Evolutionary conservation across 2,329 filamentous ascomycete species (phyloP).

Genomic region (Nemania serpens): DNA sequence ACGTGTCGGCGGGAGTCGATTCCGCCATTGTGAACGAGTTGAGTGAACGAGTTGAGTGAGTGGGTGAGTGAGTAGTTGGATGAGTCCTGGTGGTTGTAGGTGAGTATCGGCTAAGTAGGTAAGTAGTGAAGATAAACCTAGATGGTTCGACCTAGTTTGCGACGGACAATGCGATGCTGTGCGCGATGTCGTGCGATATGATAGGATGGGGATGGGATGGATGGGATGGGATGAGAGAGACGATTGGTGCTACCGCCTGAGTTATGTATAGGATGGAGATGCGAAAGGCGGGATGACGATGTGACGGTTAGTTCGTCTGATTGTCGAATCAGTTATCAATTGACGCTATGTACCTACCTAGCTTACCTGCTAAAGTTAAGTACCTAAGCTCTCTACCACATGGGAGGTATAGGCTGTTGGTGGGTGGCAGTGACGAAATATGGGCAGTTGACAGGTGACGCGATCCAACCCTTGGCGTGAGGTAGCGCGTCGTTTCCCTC

Average conservation of each 20-base stretch:
- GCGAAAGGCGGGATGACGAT: constrained; percentile 10
- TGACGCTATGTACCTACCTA: too few species aligned
- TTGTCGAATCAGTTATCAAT: too few species aligned
- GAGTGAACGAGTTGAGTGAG: not conserved
- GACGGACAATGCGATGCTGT: not conserved
- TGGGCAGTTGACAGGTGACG: constrained; percentile 28
- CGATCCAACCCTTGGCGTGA: constrained; percentile 21
- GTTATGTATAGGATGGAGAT: not conserved
- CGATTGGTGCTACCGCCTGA: too few species aligned
- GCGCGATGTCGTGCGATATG: not conserved
- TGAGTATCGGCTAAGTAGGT: too few species aligned
- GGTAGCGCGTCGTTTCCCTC: not conserved
- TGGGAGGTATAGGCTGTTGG: too few species aligned
- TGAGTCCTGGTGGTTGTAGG: not conserved
- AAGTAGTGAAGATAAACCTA: too few species aligned
- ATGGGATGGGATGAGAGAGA: not conserved
- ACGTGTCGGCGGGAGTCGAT: constrained; percentile 37
- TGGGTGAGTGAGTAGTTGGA: not conserved
- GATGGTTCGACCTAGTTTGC: not conserved
- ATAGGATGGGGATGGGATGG: not conserved
- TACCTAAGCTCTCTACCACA: too few species aligned
- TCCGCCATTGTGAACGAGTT: constrained; percentile 38
- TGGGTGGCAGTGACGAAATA: constrained; percentile 24
- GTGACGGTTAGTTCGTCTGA: not conserved
- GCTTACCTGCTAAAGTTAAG: not conserved